These are phyloP conservation scores for Abrus pulchellus DNA, from an alignment of 306 rosid species.

Conservation along the genomic window DNA sequence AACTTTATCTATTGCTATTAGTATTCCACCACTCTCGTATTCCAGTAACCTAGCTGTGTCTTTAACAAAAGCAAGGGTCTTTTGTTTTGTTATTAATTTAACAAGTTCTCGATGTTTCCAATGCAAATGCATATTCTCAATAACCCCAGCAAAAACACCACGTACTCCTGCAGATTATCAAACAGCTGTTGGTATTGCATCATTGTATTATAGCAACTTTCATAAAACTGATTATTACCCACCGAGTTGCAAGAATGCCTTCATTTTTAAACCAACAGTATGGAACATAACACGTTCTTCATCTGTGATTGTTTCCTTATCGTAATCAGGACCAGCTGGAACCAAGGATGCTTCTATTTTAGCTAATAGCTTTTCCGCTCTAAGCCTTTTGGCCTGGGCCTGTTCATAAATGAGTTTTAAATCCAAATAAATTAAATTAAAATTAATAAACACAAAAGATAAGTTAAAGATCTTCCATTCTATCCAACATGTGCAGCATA, in stretches of 20 bases:
- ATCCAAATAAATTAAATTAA: constrained; percentile 29
- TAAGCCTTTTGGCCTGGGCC: constrained; percentile 83
- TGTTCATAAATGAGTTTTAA: constrained; percentile 53
- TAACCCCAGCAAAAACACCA: constrained; percentile 87
- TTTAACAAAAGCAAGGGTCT: constrained; percentile 84
- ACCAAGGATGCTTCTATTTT: constrained; percentile 83
- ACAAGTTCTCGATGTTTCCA: constrained; percentile 98
- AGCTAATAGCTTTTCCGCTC: constrained; percentile 76
- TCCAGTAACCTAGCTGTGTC: constrained; percentile 90
- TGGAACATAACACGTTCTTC: constrained; percentile 96
- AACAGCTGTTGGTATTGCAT: constrained; percentile 43
- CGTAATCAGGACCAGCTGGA: constrained; percentile 83
- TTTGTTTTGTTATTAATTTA: constrained; percentile 87
- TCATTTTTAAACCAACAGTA: constrained; percentile 88
- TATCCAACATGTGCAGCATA: constrained; percentile 6
- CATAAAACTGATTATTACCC: constrained; percentile 50
- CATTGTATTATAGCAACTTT: constrained; percentile 38
- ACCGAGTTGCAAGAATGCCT: constrained; percentile 92
- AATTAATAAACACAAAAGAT: constrained; percentile 28
- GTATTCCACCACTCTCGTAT: constrained; percentile 91
- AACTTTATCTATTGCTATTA: constrained; percentile 86
- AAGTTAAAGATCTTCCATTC: neutral
- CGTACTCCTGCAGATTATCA: constrained; percentile 76
- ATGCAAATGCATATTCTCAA: constrained; percentile 97
- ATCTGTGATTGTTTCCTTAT: constrained; percentile 92